A percentile compares a stretch with the other conserved stretches of the same genome.
Evolutionary conservation across 129 eudicot genomes (phyloP).

Genomic region (Saussurea involucrata): DNA sequence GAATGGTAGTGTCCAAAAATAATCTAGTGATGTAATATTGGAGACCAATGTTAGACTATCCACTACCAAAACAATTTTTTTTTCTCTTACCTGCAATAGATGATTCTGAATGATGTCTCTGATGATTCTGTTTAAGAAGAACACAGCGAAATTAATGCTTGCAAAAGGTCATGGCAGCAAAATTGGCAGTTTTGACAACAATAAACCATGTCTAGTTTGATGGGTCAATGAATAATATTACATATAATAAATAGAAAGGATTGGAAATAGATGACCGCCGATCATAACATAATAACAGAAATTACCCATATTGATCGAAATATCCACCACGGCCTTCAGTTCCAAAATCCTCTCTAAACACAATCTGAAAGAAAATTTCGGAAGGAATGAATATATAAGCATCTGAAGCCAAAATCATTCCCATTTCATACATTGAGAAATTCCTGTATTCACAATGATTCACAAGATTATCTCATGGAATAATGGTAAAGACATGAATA

Average conservation of each 20-base stretch:
- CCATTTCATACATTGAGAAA: background rate
- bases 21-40: background rate
- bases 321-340: constrained; percentile 99
- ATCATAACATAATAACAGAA: background rate
- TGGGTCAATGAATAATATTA: background rate
- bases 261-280: background rate
- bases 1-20: background rate
- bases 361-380: constrained; percentile 54
- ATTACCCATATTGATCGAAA: constrained; percentile 96
- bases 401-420: background rate
- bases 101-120: constrained; percentile 99
- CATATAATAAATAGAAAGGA: background rate
- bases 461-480: background rate
- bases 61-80: background rate
- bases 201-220: background rate
- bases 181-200: background rate
- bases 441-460: background rate
- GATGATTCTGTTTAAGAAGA: constrained; percentile 67
- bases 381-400: background rate
- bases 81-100: constrained; percentile 71
- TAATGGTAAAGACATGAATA: background rate
- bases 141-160: background rate
- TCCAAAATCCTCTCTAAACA: constrained; percentile 99
- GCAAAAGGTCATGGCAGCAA: background rate
- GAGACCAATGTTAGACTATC: background rate